Evolutionary conservation across 2,329 filamentous ascomycete genomes (phyloP).

Genomic region (Xenoacremonium recifei): DNA sequence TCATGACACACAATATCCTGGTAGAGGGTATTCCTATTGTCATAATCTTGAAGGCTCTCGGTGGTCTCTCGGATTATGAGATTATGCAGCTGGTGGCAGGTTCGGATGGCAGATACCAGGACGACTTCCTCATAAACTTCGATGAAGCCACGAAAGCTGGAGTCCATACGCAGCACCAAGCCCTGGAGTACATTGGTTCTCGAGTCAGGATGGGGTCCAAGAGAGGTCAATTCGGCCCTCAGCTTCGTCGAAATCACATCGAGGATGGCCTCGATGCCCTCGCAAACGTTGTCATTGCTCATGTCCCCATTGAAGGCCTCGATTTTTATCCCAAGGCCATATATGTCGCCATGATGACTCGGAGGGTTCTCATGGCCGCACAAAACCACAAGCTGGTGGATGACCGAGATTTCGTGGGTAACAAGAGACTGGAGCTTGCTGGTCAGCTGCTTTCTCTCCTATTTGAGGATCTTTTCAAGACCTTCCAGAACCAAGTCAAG

Average conservation of each 20-base stretch:
- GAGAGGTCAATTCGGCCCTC: conserved; percentile 52
- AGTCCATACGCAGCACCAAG: conserved; percentile 91
- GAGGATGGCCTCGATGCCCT: conserved; percentile 92
- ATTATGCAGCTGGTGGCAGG: conserved; percentile 90
- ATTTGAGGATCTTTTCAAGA: conserved; percentile 98
- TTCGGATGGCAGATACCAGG: conserved; percentile 83
- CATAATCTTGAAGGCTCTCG: conserved; percentile 88
- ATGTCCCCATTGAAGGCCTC: conserved; percentile 86
- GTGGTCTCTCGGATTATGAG: conserved; percentile 90
- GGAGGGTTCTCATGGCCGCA: conserved; percentile 91
- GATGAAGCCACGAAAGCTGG: conserved; percentile 83
- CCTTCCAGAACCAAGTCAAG: conserved; percentile 85
- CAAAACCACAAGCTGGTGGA: conserved; percentile 88
- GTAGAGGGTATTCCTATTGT: conserved; percentile 94
- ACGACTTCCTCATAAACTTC: conserved; percentile 93
- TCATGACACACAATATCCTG: conserved; percentile 88
- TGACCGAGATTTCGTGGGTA: conserved; percentile 96
- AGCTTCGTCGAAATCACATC: conserved; percentile 72
- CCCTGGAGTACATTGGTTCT: conserved; percentile 85
- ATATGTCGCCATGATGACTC: conserved; percentile 95
- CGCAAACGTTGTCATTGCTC: conserved; percentile 88
- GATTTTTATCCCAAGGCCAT: conserved; percentile 97
- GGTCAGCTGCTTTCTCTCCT: conserved; percentile 90
- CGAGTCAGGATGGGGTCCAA: conserved; percentile 84
- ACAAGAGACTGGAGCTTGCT: conserved; percentile 92